A percentile compares a stretch with the other conserved stretches of the same genome.
phyloP scores from a whole-genome alignment of 768 basidiomycete genomes.

The Coprinopsis strossmayeri region DNA sequence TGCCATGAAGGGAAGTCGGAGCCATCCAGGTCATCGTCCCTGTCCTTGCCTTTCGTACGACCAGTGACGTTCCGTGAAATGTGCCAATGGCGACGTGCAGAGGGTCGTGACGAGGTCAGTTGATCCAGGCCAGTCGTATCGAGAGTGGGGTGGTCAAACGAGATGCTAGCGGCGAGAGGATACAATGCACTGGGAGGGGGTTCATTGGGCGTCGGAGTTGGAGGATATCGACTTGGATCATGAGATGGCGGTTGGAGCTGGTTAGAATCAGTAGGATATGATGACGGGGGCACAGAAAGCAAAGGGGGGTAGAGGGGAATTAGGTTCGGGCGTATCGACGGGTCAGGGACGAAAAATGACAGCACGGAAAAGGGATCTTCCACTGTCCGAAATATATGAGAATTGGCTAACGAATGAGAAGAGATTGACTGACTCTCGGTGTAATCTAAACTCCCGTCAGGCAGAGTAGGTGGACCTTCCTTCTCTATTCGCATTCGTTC shows the following conservation, averaged over 20 bases:
- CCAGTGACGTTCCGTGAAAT: conserved; percentile 44
- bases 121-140: conserved; percentile 15
- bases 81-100: conserved; percentile 54
- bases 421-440: conserved; percentile 45
- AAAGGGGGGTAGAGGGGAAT: conserved; percentile 48
- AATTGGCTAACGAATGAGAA: conserved; percentile 3
- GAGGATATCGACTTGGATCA: neutral
- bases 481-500: conserved; percentile 73
- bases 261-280: conserved; percentile 16
- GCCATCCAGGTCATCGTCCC: conserved; percentile 40
- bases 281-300: conserved; percentile 18
- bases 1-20: conserved; percentile 37
- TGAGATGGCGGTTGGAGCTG: neutral
- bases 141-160: conserved; percentile 19
- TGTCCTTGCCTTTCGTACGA: conserved; percentile 45
- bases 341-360: conserved; percentile 55
- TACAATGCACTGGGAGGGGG: conserved; percentile 10
- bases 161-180: conserved; percentile 20
- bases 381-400: conserved; percentile 34
- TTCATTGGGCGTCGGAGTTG: neutral
- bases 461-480: conserved; percentile 59
- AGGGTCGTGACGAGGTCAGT: conserved; percentile 10
- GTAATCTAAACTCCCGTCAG: conserved; percentile 81
- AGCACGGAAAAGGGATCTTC: conserved; percentile 74
- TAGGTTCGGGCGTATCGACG: conserved; percentile 46